phyloP scores from a whole-genome alignment of 1,139 yeast species.

The Geotrichum fermentans region DNA sequence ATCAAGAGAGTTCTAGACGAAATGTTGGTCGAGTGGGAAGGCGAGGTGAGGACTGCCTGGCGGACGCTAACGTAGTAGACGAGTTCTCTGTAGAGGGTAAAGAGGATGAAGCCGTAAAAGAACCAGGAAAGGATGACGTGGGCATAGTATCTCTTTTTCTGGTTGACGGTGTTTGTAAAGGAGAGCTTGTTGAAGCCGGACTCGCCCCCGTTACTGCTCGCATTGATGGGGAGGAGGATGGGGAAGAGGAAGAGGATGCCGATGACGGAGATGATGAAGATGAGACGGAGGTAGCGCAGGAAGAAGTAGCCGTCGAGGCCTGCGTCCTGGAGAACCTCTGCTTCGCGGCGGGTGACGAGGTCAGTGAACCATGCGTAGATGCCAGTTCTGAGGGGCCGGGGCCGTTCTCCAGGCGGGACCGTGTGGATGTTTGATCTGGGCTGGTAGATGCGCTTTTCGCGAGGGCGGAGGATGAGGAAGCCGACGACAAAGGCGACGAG shows the following conservation, averaged over 20 bases:
- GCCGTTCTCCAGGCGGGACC: constrained; percentile 40
- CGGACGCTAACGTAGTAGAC: constrained; percentile 74
- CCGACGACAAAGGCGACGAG: constrained; percentile 51
- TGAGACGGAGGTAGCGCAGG: constrained; percentile 65
- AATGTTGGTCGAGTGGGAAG: constrained; percentile 65
- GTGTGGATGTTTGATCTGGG: constrained; percentile 64
- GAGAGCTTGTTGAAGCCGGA: constrained; percentile 73
- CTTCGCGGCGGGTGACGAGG: constrained; percentile 50
- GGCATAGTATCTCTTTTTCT: constrained; percentile 69
- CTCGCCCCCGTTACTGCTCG: constrained; percentile 55
- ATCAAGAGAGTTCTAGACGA: constrained; percentile 77
- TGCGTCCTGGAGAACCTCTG: constrained; percentile 68
- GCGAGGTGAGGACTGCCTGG: constrained; percentile 76
- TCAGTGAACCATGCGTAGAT: constrained; percentile 37
- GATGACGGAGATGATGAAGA: constrained; percentile 52
- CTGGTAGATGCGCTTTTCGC: constrained; percentile 69
- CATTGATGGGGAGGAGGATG: constrained; percentile 79
- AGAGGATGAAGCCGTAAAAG: constrained; percentile 65
- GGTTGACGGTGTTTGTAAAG: constrained; percentile 60
- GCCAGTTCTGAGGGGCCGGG: constrained; percentile 36
- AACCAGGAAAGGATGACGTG: constrained; percentile 80
- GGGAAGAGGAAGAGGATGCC: constrained; percentile 73
- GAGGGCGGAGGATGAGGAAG: constrained; percentile 63
- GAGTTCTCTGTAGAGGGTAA: constrained; percentile 74
- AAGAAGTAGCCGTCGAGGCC: constrained; percentile 93